Base-by-base conservation (phyloP, 2,329 filamentous ascomycete genomes). In the Phaeosphaeriaceae sp. region DNA sequence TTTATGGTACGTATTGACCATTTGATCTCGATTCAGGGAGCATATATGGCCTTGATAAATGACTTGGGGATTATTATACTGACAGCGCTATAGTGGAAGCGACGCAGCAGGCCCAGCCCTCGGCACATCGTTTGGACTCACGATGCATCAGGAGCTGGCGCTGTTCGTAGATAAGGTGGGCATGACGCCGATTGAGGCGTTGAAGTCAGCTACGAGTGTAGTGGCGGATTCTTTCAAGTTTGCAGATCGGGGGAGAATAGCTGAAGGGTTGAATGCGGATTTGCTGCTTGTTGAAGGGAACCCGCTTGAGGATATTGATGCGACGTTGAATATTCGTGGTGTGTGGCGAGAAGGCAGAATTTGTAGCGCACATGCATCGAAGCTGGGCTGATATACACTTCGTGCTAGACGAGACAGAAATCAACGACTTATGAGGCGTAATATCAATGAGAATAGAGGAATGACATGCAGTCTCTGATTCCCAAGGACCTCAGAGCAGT, bases 231-330 rank as follows among this genome's bases (percentile, higher is more conserved):
- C 79, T 13, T 82, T 82, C 63, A 68, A 70, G 21, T 81, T 82
- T 47, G 4, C 46, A 0, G 80, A 82, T 61, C 72, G 80, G 0
- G 80, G 80, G 2, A 57, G 66, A n/a, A 63, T 81, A 46, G 71
- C 68, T n/a, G 67, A 72, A 25, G 80, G 79, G 0, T 45, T 78
- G 51, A 76, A 75, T 49, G 80, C 80, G 7, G 80, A 82, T 69
- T 53, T 82, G 41, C 44, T 81, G 27, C 69, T 82, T 11, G 78
- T 82, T 0, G 76, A 81, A 56, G 80, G 80, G 0, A 79, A 82
- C 64, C 78, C 79, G 19, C 52, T 80, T 49, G 68, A 73, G 33
- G 68, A 80, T 45, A 81, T 82, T 52, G 73, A 77, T 56, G 65
- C 70, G 45, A 80, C 76, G 2, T 58, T 81, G 53, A 75, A 81